Base-by-base conservation (phyloP, 208 protist species). In the Wallacemonas collosoma region DNA sequence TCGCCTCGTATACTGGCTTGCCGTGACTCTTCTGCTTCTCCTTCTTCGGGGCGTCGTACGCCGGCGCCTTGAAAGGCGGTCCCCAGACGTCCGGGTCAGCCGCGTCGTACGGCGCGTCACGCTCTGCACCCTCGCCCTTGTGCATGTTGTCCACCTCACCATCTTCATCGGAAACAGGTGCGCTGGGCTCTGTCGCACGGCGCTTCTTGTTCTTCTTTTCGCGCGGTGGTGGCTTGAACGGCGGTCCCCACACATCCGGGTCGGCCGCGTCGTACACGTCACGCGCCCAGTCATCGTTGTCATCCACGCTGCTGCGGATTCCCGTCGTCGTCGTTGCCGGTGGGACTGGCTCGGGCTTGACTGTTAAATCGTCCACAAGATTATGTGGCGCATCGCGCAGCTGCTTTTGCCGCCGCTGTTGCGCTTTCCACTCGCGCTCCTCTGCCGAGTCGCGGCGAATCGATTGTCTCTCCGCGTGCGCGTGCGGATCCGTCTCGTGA, bases 191-290 rank as follows among this genome's bases (percentile, higher is more conserved):
- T 9, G 7, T 40, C 35, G 35, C 36, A 6, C 36, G 56, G 56
- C 56, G 9, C 17, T 35, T 41, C 56, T 62, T 62, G 51, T 12
- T 6, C 45, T 6, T 6, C 8, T 6, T 14, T 12, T 6, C 45
- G 45, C 45, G 45, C 45, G 45, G 8, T 40, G 56, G 56, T 15
- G 56, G 56, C 38, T 62, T 38, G 56, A 44, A 62, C 17, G 60
- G 60, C 12, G 60, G 60, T n/a, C 60, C 60, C 60, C 60, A 65
- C 14, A 65, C 60, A 1, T 65, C 60, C 4, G 60, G 60, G 40
- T 65, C 60, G 41, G 44, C 50, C 43, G 14, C 60, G 39, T 65
- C 60, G 60, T 65, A 65, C n/a, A 65, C 60, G n/a, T 65, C 60
- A 39, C 26, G 60, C 9, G 38, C n/a, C 60, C 60, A 65, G 40